A percentile compares a stretch with the other conserved stretches of the same genome.
These are phyloP conservation scores for Spizellomyces sp. DNA, from an alignment of 192 early-diverging fungal genomes.

Conservation along the genomic window DNA sequence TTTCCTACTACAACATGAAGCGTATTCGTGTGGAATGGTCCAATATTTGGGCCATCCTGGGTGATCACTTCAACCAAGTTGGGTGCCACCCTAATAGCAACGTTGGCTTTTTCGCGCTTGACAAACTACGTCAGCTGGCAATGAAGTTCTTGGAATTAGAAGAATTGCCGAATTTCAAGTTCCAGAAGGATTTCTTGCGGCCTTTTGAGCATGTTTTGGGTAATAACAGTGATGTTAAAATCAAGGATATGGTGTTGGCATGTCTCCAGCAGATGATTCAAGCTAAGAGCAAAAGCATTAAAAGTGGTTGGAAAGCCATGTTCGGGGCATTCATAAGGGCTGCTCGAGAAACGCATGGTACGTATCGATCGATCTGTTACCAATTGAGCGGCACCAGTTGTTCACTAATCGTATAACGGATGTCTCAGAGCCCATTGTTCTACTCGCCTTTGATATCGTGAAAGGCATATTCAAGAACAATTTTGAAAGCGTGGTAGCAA, in stretches of 20 bases:
- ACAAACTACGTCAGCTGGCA: slow-evolving; percentile 90
- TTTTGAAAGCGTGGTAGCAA: slow-evolving; percentile 65
- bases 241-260: slow-evolving; percentile 68
- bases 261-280: slow-evolving; percentile 64
- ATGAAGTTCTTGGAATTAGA: slow-evolving; percentile 97
- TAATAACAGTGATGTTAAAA: slow-evolving; percentile 80
- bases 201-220: slow-evolving; percentile 81
- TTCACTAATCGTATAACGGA: slow-evolving; percentile 32
- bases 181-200: slow-evolving; percentile 94
- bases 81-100: slow-evolving; percentile 85
- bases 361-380: slow-evolving; percentile 53
- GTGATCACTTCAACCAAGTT: slow-evolving; percentile 83
- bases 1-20: slow-evolving; percentile 97
- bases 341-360: slow-evolving; percentile 53
- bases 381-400: slow-evolving; percentile 9
- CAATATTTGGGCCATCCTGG: slow-evolving; percentile 79
- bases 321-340: slow-evolving; percentile 64
- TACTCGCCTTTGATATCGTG: slow-evolving; percentile 80
- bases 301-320: slow-evolving; percentile 61
- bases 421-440: slow-evolving; percentile 46
- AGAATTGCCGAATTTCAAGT: slow-evolving; percentile 94
- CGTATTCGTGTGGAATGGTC: slow-evolving; percentile 97
- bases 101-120: slow-evolving; percentile 88
- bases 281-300: slow-evolving; percentile 53
- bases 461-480: slow-evolving; percentile 63